Percentiles rank a stretch among this genome's conserved stretches.
phyloP scores from a whole-genome alignment of 345 rosid species.

The Melaleuca quinquenervia region DNA sequence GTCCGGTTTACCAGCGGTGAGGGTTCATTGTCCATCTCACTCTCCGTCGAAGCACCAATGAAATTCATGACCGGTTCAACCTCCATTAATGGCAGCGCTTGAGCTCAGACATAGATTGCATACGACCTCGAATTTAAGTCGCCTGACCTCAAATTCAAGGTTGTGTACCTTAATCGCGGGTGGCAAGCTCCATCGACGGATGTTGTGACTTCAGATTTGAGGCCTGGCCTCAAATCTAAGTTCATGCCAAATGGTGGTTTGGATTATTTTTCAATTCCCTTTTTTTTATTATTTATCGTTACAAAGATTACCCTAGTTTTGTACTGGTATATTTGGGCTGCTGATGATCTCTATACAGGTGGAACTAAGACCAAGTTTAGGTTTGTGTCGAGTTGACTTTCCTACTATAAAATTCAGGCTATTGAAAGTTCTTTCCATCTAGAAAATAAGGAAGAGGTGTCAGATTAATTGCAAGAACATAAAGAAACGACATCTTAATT shows the following conservation, averaged over 20 bases:
- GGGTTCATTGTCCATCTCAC: neutral
- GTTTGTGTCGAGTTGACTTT: neutral
- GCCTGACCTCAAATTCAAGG: neutral
- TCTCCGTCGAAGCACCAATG: neutral
- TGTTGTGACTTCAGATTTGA: neutral
- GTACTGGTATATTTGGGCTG: neutral
- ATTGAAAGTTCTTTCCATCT: neutral
- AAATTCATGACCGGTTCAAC: neutral
- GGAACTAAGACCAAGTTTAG: neutral
- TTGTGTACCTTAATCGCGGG: rapidly evolving
- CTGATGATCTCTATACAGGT: neutral
- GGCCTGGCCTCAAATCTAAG: neutral
- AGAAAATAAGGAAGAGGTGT: neutral
- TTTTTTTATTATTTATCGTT: neutral
- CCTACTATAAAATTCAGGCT: rapidly evolving
- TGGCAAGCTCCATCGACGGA: neutral
- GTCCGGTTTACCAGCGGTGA: neutral
- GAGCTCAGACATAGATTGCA: neutral
- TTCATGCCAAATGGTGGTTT: neutral
- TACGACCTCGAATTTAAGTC: neutral
- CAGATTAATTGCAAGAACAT: neutral
- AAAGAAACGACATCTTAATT: neutral
- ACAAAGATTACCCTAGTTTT: neutral
- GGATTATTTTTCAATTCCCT: neutral
- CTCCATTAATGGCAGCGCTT: neutral